Percentiles rank a stretch among this genome's conserved stretches.
Evolutionary conservation across 2,329 filamentous ascomycete species (phyloP).

Genomic region (Cadophora sp.): DNA sequence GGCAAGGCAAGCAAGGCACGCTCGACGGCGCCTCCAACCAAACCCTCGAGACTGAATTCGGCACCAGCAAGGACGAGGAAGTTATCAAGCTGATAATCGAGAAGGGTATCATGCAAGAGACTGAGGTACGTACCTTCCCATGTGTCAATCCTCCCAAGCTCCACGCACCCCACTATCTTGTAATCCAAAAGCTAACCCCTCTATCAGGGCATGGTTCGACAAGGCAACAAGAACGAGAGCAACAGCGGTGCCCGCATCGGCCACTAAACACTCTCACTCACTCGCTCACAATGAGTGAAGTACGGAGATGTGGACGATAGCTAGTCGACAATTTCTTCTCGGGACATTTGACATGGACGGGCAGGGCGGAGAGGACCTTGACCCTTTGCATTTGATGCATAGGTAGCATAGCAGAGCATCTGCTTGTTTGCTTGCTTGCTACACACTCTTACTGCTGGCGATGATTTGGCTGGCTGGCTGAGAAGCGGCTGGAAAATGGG

Average conservation of each 20-base stretch:
- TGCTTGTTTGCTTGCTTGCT: not conserved
- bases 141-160: constrained; percentile 10
- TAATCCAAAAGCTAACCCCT: constrained; percentile 23
- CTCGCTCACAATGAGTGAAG: not conserved
- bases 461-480: constrained; percentile 5
- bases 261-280: constrained; percentile 34
- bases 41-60: constrained; percentile 85
- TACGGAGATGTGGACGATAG: constrained; percentile 19
- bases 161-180: not conserved
- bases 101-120: constrained; percentile 72
- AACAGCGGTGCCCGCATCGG: constrained; percentile 38
- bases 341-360: constrained; percentile 10
- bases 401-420: constrained; percentile 1
- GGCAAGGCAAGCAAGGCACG: constrained; percentile 85
- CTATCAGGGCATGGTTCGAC: constrained; percentile 43
- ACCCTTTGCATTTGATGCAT: not conserved
- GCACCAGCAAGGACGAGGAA: constrained; percentile 79
- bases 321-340: too few species aligned
- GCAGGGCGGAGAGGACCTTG: not conserved
- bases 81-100: constrained; percentile 83
- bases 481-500: constrained; percentile 3
- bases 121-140: constrained; percentile 52
- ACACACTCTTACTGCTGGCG: constrained; percentile 7
- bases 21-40: constrained; percentile 78
- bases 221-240: constrained; percentile 45